phyloP scores from a whole-genome alignment of 148 eudicot species.

The Agrostemma githago region DNA sequence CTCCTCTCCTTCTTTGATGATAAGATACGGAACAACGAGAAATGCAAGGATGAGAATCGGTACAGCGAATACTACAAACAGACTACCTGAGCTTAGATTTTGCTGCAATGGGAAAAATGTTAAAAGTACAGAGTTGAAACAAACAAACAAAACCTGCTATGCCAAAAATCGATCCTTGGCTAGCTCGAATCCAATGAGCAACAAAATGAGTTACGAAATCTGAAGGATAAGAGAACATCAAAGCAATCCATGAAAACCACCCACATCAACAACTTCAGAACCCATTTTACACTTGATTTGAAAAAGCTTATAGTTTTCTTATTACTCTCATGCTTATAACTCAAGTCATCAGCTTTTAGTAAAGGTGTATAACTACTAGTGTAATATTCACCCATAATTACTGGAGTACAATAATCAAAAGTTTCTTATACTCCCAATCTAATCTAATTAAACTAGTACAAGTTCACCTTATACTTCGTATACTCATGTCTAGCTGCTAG shows the following conservation, averaged over 20 bases:
- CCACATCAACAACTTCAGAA: constrained; percentile 63
- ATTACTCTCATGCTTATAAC: constrained; percentile 17
- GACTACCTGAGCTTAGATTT: constrained; percentile 59
- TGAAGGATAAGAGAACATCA: constrained; percentile 53
- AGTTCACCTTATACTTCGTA: too few species aligned
- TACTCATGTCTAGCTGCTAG: too few species aligned
- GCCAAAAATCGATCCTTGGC: constrained; percentile 38
- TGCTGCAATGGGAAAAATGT: too few species aligned
- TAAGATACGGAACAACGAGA: constrained; percentile 52
- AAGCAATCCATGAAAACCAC: constrained; percentile 49
- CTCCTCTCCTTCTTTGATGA: constrained; percentile 48
- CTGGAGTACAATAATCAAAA: too few species aligned
- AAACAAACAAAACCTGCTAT: constrained; percentile 36
- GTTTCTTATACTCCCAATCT: too few species aligned
- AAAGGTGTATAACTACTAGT: constrained; percentile 36
- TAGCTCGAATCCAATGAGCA: constrained; percentile 22
- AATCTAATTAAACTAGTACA: too few species aligned
- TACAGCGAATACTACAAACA: constrained; percentile 49
- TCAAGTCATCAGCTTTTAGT: constrained; percentile 23
- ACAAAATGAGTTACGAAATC: constrained; percentile 21
- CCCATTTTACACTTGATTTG: constrained; percentile 42
- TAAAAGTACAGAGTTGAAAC: too few species aligned
- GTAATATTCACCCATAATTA: constrained; percentile 38
- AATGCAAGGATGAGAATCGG: constrained; percentile 60
- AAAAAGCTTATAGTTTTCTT: constrained; percentile 25